Evolutionary conservation across 495 filamentous ascomycete genomes (phyloP).

Genomic region (Xanthoparmelia taractica): DNA sequence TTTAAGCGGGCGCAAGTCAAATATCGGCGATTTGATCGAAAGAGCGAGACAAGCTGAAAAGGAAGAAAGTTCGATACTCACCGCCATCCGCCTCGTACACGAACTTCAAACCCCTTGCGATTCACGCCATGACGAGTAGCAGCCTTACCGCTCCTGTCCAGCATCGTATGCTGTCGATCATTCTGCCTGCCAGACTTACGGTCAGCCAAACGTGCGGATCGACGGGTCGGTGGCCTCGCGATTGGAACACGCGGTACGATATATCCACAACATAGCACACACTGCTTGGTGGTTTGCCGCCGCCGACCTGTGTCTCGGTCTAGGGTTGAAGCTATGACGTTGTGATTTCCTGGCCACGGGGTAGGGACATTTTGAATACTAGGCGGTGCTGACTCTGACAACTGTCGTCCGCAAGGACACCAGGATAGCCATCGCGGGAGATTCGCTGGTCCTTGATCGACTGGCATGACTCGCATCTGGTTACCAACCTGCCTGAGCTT

Average conservation of each 20-base stretch:
- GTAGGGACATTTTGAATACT: neutral
- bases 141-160: neutral
- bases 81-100: neutral
- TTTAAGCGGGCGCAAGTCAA: too few species aligned
- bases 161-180: neutral
- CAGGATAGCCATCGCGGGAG: neutral
- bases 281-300: neutral
- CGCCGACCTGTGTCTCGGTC: neutral
- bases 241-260: neutral
- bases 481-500: neutral
- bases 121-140: neutral
- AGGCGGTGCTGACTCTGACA: neutral
- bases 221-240: neutral
- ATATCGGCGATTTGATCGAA: too few species aligned
- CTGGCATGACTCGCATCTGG: neutral
- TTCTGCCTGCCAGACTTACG: neutral
- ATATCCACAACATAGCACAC: neutral
- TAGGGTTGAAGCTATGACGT: neutral
- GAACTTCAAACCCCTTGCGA: neutral
- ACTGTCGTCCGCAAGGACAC: neutral
- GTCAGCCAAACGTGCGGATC: neutral
- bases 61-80: neutral
- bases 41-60: too few species aligned
- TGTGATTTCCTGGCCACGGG: neutral
- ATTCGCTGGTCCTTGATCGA: too few species aligned